A percentile compares a stretch with the other conserved stretches of the same genome.
phyloP scores from a whole-genome alignment of 257 asterid species.

The Agastache rugosa region DNA sequence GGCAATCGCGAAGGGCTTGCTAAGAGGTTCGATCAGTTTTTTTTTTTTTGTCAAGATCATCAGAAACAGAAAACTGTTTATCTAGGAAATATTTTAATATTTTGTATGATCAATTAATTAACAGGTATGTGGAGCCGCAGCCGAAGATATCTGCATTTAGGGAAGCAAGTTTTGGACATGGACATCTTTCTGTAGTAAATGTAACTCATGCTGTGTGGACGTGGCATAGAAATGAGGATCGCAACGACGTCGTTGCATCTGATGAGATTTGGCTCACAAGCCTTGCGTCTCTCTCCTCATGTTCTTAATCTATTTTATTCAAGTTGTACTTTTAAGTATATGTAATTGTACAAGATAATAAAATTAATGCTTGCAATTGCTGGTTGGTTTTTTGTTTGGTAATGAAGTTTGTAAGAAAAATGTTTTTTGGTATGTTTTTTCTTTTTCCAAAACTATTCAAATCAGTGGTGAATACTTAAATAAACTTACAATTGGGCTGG shows the following conservation, averaged over 20 bases:
- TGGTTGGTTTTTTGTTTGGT: too few relatives aligned
- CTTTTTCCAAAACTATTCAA: too few relatives aligned
- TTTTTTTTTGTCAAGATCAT: background rate
- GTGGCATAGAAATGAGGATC: constrained; percentile 75
- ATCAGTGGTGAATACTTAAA: background rate
- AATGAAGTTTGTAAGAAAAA: too few relatives aligned
- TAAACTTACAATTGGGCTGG: background rate
- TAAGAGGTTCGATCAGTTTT: constrained; percentile 33
- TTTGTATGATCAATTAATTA: background rate
- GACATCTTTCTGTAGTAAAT: constrained; percentile 58
- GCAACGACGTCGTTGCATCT: constrained; percentile 46
- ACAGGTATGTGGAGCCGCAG: constrained; percentile 60
- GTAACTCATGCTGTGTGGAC: constrained; percentile 75
- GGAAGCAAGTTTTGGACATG: constrained; percentile 95
- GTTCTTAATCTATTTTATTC: constrained; percentile 26
- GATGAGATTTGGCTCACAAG: constrained; percentile 64
- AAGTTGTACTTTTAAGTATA: background rate
- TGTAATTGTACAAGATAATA: too few relatives aligned
- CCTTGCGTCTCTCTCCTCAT: constrained; percentile 46
- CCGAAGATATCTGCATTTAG: constrained; percentile 68
- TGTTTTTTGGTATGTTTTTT: background rate
- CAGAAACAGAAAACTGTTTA: background rate
- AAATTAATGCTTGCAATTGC: too few relatives aligned
- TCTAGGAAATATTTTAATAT: background rate
- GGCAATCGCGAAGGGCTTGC: constrained; percentile 95